Percentiles rank a stretch among this genome's conserved stretches.
These are phyloP conservation scores for Fusarium humuli DNA, from an alignment of 2,329 filamentous ascomycete genomes.

Conservation along the genomic window DNA sequence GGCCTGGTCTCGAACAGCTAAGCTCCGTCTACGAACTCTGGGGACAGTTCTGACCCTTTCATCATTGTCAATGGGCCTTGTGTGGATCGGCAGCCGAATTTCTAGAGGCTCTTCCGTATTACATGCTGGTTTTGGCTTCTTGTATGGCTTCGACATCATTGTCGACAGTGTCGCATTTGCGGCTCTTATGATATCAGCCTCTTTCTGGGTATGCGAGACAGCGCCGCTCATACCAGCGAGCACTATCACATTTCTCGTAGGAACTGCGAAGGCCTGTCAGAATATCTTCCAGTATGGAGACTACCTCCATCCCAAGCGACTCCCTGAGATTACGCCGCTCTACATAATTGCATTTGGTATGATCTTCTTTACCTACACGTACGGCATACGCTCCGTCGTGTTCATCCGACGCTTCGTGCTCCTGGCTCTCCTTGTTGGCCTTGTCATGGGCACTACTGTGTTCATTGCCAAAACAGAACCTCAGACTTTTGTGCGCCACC, in stretches of 20 bases:
- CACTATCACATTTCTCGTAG: conserved; percentile 58
- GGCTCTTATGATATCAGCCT: conserved; percentile 57
- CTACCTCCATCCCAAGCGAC: conserved; percentile 58
- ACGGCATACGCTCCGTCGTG: conserved; percentile 57
- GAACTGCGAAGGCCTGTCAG: conserved; percentile 52
- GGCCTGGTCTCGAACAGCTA: conserved; percentile 62
- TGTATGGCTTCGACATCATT: conserved; percentile 63
- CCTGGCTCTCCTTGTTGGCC: conserved; percentile 52
- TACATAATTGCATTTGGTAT: conserved; percentile 57
- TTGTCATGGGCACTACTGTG: conserved; percentile 54
- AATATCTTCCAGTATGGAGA: conserved; percentile 56
- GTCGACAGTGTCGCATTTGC: conserved; percentile 61
- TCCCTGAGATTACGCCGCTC: conserved; percentile 54
- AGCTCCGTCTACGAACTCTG: conserved; percentile 59
- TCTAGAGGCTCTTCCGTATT: conserved; percentile 40
- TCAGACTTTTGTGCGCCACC: conserved; percentile 54
- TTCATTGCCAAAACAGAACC: conserved; percentile 50
- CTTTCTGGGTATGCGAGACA: conserved; percentile 61
- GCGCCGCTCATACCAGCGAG: conserved; percentile 57
- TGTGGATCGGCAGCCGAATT: conserved; percentile 53
- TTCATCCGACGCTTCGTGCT: conserved; percentile 57
- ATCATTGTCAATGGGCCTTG: conserved; percentile 52
- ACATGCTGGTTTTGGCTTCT: conserved; percentile 54
- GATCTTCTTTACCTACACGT: conserved; percentile 57
- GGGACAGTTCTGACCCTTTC: conserved; percentile 57